Percentiles rank a stretch among this genome's conserved stretches.
Evolutionary conservation across 768 basidiomycete species (phyloP).

Genomic region (button mushroom (Agaricus bisporus)): DNA sequence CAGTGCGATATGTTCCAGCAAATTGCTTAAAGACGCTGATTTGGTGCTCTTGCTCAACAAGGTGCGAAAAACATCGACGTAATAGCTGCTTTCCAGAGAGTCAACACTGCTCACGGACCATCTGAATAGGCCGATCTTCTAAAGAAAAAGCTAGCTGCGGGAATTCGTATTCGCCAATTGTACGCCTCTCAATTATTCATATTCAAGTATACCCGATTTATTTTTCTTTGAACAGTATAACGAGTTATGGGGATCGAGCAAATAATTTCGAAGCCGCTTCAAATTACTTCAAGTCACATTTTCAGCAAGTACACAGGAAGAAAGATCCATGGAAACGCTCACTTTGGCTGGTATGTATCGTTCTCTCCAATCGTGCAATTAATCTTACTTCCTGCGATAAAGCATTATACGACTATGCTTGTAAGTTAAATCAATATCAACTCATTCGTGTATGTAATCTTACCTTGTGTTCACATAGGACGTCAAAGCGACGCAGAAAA

Average conservation of each 20-base stretch:
- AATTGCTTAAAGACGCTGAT: slow-evolving; percentile 65
- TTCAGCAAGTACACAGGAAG: slow-evolving; percentile 65
- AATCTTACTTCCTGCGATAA: neutral
- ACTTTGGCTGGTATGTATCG: slow-evolving; percentile 48
- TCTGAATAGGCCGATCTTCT: slow-evolving; percentile 58
- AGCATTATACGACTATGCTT: slow-evolving; percentile 73
- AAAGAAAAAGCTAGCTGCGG: slow-evolving; percentile 62
- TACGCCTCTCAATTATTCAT: slow-evolving; percentile 32
- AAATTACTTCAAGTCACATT: slow-evolving; percentile 82
- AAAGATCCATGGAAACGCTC: slow-evolving; percentile 54
- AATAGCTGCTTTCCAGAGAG: slow-evolving; percentile 1
- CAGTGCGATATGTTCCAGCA: slow-evolving; percentile 68
- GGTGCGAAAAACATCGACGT: slow-evolving; percentile 30
- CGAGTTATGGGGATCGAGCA: slow-evolving; percentile 67
- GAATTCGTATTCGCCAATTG: slow-evolving; percentile 71
- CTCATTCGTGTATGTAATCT: neutral
- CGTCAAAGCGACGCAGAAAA: slow-evolving; percentile 58
- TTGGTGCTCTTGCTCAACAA: slow-evolving; percentile 77
- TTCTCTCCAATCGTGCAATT: neutral
- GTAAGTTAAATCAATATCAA: slow-evolving; percentile 24
- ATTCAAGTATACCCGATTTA: neutral
- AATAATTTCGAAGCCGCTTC: slow-evolving; percentile 68
- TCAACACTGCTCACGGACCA: neutral
- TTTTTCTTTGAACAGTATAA: slow-evolving; percentile 44
- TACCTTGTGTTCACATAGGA: slow-evolving; percentile 34